Base-by-base conservation (phyloP, 139 green algal species). In the Ostreobium quekettii region DNA sequence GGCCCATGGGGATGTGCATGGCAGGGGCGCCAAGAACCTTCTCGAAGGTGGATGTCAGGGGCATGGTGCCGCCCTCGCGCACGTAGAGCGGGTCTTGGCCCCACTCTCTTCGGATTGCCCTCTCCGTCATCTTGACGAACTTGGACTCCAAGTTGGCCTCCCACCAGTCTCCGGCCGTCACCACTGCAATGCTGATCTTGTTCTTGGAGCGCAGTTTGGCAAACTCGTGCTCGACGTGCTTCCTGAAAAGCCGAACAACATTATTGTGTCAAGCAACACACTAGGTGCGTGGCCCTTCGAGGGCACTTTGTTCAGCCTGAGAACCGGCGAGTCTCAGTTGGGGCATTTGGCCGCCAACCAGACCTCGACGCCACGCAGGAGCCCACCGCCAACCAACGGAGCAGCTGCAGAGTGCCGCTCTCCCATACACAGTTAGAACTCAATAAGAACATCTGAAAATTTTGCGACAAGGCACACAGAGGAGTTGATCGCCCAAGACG, bases 1-100 rank as follows among this genome's bases (percentile, higher is more conserved):
- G 93, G 4, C 85, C 91, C 79, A 98, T 89, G 42, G 93, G 93
- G 0, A 98, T 80, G 67, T 95, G 84, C 49, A 98, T 71, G 8
- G 91, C 90, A 24, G 87, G 90, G 2, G 91, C 89, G 0, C 75
- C 68, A 68, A 97, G 82, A 67, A 90, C 69, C 60, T 88, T 86
- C 81, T 98, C 90, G 56, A 98, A 74, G 2, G 85, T 76, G 3
- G 76, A 82, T 0, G 93, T 86, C n/a, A 98, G 90, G 0, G 90
- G 88, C 89, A 95, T 95, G 47, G 86, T 93, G 47, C 86, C 86
- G 22, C 87, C 87, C 66, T 95, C 89, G 1, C 87, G 70, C 48
- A 96, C 89, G 38, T 90, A 86, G 71, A 95, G 78, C 36, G 90
- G 90, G 36, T 75, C 48, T 29, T 74, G 66, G 29, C 80, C 80